Evolutionary conservation across 2,329 filamentous ascomycete species (phyloP).

Genomic region (Hypoxylon sp.): DNA sequence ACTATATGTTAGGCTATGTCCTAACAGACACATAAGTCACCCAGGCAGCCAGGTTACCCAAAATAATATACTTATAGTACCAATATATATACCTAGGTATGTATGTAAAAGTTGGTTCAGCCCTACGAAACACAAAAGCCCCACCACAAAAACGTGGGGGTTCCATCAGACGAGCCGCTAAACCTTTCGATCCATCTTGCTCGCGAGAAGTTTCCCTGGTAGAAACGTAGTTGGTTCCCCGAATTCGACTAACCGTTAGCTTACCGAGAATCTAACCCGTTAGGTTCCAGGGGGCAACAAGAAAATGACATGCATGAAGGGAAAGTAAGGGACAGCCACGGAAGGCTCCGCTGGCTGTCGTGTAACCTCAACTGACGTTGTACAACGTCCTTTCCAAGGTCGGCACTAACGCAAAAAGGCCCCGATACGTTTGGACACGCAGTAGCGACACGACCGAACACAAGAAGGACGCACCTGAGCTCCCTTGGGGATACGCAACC

Average conservation of each 20-base stretch:
- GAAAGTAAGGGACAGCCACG: neutral
- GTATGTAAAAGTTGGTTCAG: neutral
- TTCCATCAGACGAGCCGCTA: neutral
- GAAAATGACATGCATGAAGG: neutral
- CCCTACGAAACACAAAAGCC: neutral
- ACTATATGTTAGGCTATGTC: neutral
- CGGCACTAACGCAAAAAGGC: no score
- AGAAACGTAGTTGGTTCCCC: neutral
- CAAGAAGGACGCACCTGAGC: no score
- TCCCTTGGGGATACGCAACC: no score
- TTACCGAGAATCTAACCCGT: neutral
- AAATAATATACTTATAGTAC: neutral
- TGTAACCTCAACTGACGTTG: neutral
- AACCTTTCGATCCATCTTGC: neutral
- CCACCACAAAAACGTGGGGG: slow-evolving; percentile 1
- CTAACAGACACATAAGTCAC: neutral
- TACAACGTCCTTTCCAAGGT: neutral
- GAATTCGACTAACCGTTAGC: neutral
- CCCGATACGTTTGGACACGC: no score
- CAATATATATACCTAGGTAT: no score
- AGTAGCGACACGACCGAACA: no score
- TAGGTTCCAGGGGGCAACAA: neutral
- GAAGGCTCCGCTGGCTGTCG: neutral
- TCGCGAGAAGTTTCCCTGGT: neutral
- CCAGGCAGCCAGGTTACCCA: neutral